phyloP scores from a whole-genome alignment of 2,329 filamentous ascomycete species.

The Teratosphaeria gauchensis region DNA sequence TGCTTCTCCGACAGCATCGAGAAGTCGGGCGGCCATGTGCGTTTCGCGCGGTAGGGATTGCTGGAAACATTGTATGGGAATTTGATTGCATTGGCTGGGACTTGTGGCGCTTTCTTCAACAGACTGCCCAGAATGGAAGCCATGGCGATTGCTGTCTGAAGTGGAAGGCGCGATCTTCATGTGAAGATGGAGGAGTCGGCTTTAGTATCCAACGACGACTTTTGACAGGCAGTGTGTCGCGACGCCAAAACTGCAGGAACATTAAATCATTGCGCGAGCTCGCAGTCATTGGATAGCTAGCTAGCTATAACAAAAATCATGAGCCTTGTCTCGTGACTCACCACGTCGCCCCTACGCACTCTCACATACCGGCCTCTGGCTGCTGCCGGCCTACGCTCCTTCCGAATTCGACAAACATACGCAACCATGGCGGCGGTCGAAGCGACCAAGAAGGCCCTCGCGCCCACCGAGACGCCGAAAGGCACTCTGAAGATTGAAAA shows the following conservation, averaged over 20 bases:
- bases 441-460: slow-evolving; percentile 45
- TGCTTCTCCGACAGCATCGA: slow-evolving; percentile 58
- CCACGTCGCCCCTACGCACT: slow-evolving; percentile 18
- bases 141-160: slow-evolving; percentile 6
- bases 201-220: background rate
- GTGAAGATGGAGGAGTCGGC: background rate
- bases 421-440: slow-evolving; percentile 38
- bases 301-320: background rate
- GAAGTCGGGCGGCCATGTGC: slow-evolving; percentile 72
- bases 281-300: background rate
- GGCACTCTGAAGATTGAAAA: slow-evolving; percentile 59
- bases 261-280: background rate
- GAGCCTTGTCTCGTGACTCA: slow-evolving; percentile 6
- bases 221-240: slow-evolving; percentile 2
- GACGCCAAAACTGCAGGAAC: background rate
- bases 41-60: slow-evolving; percentile 57
- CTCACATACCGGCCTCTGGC: slow-evolving; percentile 17
- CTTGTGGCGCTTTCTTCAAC: slow-evolving; percentile 14
- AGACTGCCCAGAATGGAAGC: slow-evolving; percentile 16
- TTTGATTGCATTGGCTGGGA: slow-evolving; percentile 10
- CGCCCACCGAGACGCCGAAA: slow-evolving; percentile 45
- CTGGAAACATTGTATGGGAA: slow-evolving; percentile 33
- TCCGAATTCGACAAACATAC: slow-evolving; percentile 4
- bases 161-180: background rate
- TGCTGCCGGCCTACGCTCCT: slow-evolving; percentile 23